phyloP scores from a whole-genome alignment of 2,329 filamentous ascomycete genomes.

The Dothistroma septosporum region DNA sequence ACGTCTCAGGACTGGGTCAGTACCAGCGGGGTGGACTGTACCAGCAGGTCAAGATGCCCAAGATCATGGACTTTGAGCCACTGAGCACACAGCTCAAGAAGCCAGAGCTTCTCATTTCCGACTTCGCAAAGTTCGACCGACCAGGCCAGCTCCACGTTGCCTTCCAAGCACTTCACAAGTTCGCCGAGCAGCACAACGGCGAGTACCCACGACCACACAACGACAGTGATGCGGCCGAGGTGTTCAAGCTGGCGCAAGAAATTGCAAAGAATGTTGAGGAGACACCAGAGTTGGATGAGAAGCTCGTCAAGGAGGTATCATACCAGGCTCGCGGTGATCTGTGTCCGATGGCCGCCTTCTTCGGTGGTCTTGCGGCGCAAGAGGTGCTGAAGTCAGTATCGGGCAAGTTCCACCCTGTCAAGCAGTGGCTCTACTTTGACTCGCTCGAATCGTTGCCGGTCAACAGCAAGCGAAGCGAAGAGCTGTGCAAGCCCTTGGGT shows the following conservation, averaged over 20 bases:
- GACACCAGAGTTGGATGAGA: conserved; percentile 81
- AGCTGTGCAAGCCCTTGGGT: conserved; percentile 78
- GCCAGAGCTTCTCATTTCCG: conserved; percentile 85
- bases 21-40: conserved; percentile 88
- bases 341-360: conserved; percentile 88
- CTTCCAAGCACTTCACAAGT: conserved; percentile 86
- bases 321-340: conserved; percentile 92
- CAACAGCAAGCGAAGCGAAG: conserved; percentile 69
- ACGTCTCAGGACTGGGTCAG: conserved; percentile 79
- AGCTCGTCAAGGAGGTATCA: conserved; percentile 85
- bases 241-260: conserved; percentile 69
- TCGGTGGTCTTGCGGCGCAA: conserved; percentile 88
- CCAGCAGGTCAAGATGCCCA: conserved; percentile 98
- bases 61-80: conserved; percentile 81
- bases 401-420: conserved; percentile 93
- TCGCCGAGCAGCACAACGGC: conserved; percentile 66
- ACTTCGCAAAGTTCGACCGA: conserved; percentile 96
- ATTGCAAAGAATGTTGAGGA: conserved; percentile 65
- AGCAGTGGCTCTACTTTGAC: conserved; percentile 96
- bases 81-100: conserved; percentile 74
- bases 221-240: conserved; percentile 73
- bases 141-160: conserved; percentile 88
- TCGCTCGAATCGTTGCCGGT: conserved; percentile 91
- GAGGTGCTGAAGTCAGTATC: conserved; percentile 96
- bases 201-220: conserved; percentile 79